Base-by-base conservation (phyloP, 768 basidiomycete species). In the Boletus tomentosulus region DNA sequence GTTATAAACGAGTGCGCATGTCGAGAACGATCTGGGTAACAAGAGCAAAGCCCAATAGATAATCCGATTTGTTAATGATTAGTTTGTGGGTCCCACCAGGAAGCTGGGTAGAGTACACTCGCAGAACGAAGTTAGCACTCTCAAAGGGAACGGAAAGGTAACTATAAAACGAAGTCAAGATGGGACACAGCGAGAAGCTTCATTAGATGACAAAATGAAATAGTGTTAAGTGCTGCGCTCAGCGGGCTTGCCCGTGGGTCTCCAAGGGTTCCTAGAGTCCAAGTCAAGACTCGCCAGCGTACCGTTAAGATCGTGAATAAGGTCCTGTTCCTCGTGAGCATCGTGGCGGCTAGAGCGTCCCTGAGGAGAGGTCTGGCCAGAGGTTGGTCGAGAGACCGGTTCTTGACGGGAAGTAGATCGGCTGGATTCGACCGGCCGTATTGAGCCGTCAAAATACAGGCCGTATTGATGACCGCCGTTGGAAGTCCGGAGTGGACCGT, bases 261-360 rank as follows among this genome's bases (percentile, higher is more conserved):
- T 69, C 73, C 73, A 74, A n/a, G 66, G 66, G 30, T 54, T 65
- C 52, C 64, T 67, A 54, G 70, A 59, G 62, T 84, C 85, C 53
- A 91, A 71, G 58, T 89, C 79, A 15, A 91, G 78, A 66, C 84
- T 88, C 33, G 89, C 86, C 37, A 92, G 75, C 28, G 85, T 88
- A 22, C 86, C 85, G 61, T 87, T 90, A 49, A 92, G 68, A 68
- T 89, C 87, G 37, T 81, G 80, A 59, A 91, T 78, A 30, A 66
- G 48, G 54, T 85, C 84, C 16, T 76, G 74, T 46, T 81, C 81
- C 54, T 72, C 65, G 45, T 58, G 59, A 48, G 57, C 35, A 53
- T 65, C 59, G 53, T 62, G 67, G 47, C 63, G 57, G 38, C 49
- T 56, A 28, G 54, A 57, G 6, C 51, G 60, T 34, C 63, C 64